Conservation (phyloP, 371 early-diverging fungal species). For the Cokeromyces recurvatus region DNA sequence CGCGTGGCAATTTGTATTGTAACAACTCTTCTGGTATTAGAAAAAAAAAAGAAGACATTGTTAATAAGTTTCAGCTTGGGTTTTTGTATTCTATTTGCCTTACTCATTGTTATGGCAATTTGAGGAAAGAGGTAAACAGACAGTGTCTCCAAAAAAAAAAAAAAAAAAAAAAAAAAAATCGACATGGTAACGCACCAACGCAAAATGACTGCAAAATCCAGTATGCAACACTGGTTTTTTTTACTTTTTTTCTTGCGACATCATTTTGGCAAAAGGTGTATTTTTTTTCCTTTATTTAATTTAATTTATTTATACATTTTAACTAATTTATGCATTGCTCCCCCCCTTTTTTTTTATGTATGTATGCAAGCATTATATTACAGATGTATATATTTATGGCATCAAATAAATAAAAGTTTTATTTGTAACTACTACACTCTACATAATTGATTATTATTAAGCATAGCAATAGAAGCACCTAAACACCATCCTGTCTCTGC, state of each 20-base stretch:
- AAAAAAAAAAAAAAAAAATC: too few relatives aligned
- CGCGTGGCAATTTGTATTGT: conserved; percentile 9
- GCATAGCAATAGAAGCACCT: conserved; percentile 83
- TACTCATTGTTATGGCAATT: conserved; percentile 10
- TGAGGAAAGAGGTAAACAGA: conserved; percentile 10
- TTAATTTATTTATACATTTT: too few relatives aligned
- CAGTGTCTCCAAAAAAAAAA: conserved; percentile 1
- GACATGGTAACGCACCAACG: too few relatives aligned
- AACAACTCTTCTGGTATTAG: conserved; percentile 12
- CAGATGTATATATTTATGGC: too few relatives aligned
- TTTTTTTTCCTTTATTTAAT: too few relatives aligned
- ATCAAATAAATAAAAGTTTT: too few relatives aligned
- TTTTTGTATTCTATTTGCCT: conserved; percentile 9
- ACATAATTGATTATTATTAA: conserved; percentile 47
- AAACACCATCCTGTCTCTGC: conserved; percentile 96
- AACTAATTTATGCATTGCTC: too few relatives aligned
- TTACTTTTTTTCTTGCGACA: neutral
- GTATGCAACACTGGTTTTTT: neutral
- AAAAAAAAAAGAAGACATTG: conserved; percentile 10
- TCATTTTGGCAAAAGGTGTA: neutral
- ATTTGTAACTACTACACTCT: too few relatives aligned
- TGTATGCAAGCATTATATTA: too few relatives aligned
- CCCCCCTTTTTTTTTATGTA: too few relatives aligned
- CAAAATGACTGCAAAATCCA: neutral
- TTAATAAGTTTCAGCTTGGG: conserved; percentile 11